These are phyloP conservation scores for Ceratocystis colombiana DNA, from an alignment of 2,329 filamentous ascomycete species.

Conservation along the genomic window DNA sequence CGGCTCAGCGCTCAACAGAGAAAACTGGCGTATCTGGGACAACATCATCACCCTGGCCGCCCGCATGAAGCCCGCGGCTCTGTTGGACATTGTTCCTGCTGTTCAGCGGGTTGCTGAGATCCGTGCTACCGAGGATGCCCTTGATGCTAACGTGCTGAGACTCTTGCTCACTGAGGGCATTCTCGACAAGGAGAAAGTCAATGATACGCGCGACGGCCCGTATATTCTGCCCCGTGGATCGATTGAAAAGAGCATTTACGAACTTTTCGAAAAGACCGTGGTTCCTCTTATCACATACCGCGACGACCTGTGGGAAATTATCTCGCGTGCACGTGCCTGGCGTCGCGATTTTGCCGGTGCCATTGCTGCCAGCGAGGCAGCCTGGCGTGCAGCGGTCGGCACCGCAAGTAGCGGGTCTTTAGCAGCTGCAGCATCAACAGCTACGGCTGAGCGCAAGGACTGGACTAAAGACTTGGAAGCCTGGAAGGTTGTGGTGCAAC, in stretches of 20 bases:
- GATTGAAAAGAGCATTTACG: conserved; percentile 52
- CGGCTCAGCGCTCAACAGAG: conserved; percentile 70
- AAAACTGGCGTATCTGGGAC: conserved; percentile 91
- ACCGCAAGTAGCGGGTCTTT: conserved; percentile 40
- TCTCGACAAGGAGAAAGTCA: conserved; percentile 33
- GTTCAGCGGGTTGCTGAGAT: conserved; percentile 67
- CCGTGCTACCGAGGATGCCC: conserved; percentile 62
- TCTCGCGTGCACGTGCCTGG: conserved; percentile 65
- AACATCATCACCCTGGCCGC: conserved; percentile 84
- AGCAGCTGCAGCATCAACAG: conserved; percentile 35
- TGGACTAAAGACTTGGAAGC: conserved; percentile 47
- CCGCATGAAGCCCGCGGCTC: conserved; percentile 63
- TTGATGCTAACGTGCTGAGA: conserved; percentile 64
- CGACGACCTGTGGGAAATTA: conserved; percentile 64
- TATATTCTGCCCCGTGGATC: conserved; percentile 43
- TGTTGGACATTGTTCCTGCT: conserved; percentile 64
- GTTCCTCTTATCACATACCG: conserved; percentile 76
- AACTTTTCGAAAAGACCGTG: conserved; percentile 63
- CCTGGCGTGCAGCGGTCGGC: conserved; percentile 63
- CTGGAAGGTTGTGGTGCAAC: conserved; percentile 63
- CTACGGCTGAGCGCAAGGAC: conserved; percentile 27
- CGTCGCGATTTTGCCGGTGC: conserved; percentile 58
- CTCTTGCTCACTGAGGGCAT: conserved; percentile 64
- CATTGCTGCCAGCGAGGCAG: conserved; percentile 76
- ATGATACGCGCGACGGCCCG: conserved; percentile 30